phyloP scores from a whole-genome alignment of 1,139 yeast genomes.

The Hyphopichia wangnamkhiaoensis region DNA sequence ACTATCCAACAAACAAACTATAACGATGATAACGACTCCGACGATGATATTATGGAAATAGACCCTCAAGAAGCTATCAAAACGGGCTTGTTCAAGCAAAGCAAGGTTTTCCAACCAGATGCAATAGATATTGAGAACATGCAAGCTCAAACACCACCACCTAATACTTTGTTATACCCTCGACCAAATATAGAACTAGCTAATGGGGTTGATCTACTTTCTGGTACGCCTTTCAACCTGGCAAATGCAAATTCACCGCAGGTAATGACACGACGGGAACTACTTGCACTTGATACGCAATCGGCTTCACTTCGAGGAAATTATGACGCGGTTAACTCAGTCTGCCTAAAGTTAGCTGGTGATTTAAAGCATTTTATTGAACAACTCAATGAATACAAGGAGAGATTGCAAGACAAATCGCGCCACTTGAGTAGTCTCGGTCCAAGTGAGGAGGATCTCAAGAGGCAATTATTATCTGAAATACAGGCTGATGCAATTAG shows the following conservation, averaged over 20 bases:
- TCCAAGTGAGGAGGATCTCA: background rate
- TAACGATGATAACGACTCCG: conserved; percentile 16
- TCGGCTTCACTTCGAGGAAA: background rate
- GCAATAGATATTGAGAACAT: background rate
- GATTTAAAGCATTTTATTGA: background rate
- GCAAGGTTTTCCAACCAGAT: conserved; percentile 2
- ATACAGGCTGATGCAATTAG: background rate
- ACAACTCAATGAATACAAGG: background rate
- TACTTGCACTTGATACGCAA: background rate
- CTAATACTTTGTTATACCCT: too few species aligned
- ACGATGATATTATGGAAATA: conserved; percentile 29
- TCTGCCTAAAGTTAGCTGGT: background rate
- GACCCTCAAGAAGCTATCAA: conserved; percentile 28
- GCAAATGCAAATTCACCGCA: background rate
- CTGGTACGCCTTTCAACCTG: too few species aligned
- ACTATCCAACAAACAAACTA: conserved; percentile 10
- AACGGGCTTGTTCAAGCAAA: conserved; percentile 22
- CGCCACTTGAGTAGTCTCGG: background rate
- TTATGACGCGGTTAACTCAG: background rate
- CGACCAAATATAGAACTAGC: too few species aligned
- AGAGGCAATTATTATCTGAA: background rate
- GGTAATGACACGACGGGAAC: background rate
- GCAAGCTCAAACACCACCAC: background rate
- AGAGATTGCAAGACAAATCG: background rate
- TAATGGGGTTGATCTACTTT: too few species aligned